Base-by-base conservation (phyloP, 108 stramenopile genomes). In the Asterionellopsis glacialis region DNA sequence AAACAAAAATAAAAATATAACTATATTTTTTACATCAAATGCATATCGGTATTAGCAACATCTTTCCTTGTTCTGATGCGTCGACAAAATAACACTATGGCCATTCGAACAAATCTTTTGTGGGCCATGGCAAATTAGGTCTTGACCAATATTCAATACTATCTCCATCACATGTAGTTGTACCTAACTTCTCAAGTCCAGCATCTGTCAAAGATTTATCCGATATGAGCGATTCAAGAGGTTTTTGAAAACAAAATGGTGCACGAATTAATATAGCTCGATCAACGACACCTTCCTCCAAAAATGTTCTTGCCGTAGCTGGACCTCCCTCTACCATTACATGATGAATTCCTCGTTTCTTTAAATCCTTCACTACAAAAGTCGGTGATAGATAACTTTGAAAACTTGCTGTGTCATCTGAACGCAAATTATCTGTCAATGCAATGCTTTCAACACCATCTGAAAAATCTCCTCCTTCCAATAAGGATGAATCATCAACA, bases 281-380 rank as follows among this genome's bases (percentile, higher is more conserved):
- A 61, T 91, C 86, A 18, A 91, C 83, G 44, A 73, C 39, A 15
- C 59, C 18, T 27, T 74, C 75, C 50, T 76, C 21, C 9, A 91
- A 61, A 60, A 91, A 91, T 10, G 55, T 49, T 41, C 41, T 70
- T 48, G 90, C 90, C 9, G 85, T 85, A 9, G 63, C 48, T 16
- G 90, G 90, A 27, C 90, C 90, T 41, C 90, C 90, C 73, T 91
- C 90, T 38, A 91, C 84, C 84, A 91, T 86, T 11, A 88, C 61
- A 64, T 91, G 90, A n/a, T 72, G 58, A 13, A 88, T 45, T 27
- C 68, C 67, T 59, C 70, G 48, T 45, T 41, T 22, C 41, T 45
- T 2, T 39, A 85, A 65, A 60, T 80, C 72, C 42, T 74, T 43
- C 38, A 79, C 19, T 0, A 83, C 59, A 10, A 57, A 45, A 16